phyloP scores from a whole-genome alignment of 2,329 filamentous ascomycete species.

The Dothistroma septosporum region DNA sequence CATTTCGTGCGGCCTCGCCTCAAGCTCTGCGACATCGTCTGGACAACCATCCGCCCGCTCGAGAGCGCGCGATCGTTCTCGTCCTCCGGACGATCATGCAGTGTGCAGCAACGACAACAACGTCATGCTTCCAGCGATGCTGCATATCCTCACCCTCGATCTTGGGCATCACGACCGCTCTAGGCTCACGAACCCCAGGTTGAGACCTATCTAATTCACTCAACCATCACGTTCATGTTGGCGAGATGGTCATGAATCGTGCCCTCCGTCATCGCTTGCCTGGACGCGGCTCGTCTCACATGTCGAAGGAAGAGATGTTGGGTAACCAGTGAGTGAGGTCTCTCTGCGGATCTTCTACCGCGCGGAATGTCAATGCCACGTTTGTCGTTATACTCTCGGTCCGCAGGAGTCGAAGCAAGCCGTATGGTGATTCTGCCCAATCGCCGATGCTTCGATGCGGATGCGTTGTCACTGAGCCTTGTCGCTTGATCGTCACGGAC shows the following conservation, averaged over 20 bases:
- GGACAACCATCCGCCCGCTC: too few relatives aligned
- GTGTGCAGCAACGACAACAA: neutral
- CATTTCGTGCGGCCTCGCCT: too few relatives aligned
- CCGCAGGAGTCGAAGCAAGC: neutral
- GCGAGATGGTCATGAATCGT: neutral
- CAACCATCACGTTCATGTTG: neutral
- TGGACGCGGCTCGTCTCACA: neutral
- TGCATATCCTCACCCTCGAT: neutral
- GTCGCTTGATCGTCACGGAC: neutral
- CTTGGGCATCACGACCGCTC: neutral
- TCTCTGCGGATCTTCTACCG: neutral
- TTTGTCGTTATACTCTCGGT: neutral
- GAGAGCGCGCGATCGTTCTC: neutral
- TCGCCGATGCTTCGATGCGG: neutral
- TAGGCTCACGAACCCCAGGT: neutral
- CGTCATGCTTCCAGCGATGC: neutral
- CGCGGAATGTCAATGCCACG: neutral
- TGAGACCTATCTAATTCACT: neutral
- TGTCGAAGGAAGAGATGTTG: neutral
- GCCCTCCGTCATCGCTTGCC: neutral
- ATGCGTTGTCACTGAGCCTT: neutral
- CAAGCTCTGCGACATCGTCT: too few relatives aligned
- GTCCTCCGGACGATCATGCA: neutral
- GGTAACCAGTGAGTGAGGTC: neutral
- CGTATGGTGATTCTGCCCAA: neutral